Evolutionary conservation across 345 rosid species (phyloP).

Genomic region (Hibiscus mutabilis): DNA sequence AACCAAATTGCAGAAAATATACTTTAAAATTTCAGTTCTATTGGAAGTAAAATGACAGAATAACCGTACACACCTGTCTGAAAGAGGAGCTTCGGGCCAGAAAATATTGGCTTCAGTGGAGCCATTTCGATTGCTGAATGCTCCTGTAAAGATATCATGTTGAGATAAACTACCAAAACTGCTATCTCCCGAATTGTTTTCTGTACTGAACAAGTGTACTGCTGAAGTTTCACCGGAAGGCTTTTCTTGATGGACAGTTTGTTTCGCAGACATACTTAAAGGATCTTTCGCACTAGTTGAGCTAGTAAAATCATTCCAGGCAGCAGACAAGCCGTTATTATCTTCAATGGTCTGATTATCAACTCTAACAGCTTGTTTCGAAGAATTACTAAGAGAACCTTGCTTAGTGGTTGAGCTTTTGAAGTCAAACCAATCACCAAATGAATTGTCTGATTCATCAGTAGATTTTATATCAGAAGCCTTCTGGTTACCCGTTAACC

Average conservation of each 20-base stretch:
- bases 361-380: constrained; percentile 4
- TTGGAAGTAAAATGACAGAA: constrained; percentile 1
- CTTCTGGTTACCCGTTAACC: constrained; percentile 30
- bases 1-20: not conserved
- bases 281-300: constrained; percentile 33
- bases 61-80: constrained; percentile 35
- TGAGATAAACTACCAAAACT: constrained; percentile 30
- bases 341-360: constrained; percentile 24
- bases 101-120: constrained; percentile 7
- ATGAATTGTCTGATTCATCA: constrained; percentile 40
- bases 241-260: constrained; percentile 13
- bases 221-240: constrained; percentile 29
- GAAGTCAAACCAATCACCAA: constrained; percentile 65
- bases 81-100: constrained; percentile 26
- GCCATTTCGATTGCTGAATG: constrained; percentile 23
- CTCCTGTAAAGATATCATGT: constrained; percentile 35
- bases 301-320: constrained; percentile 58
- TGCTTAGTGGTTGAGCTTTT: constrained; percentile 40
- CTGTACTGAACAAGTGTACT: constrained; percentile 26
- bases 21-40: not conserved
- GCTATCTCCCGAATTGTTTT: constrained; percentile 5
- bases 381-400: constrained; percentile 21
- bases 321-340: constrained; percentile 46
- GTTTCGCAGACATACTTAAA: constrained; percentile 14
- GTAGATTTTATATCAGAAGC: constrained; percentile 23